These are phyloP conservation scores for Craspedostauros australis DNA, from an alignment of 108 stramenopile genomes.

Conservation along the genomic window DNA sequence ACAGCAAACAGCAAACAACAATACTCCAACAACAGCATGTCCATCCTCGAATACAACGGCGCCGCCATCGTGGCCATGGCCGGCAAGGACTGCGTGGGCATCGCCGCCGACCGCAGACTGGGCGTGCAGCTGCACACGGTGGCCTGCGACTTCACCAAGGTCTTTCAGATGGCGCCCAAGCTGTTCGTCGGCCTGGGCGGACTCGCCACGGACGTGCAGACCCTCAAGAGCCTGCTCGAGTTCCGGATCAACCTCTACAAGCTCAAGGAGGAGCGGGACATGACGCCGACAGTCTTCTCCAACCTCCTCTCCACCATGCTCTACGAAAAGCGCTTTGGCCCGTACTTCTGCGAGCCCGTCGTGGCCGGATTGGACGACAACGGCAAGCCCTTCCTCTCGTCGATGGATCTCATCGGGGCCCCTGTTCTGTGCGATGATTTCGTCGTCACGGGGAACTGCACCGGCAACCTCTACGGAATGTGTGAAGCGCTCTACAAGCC, in stretches of 20 bases:
- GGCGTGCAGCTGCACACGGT: conserved; percentile 94
- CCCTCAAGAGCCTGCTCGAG: conserved; percentile 73
- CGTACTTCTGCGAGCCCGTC: conserved; percentile 96
- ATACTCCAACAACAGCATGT: conserved; percentile 83
- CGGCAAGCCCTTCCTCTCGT: conserved; percentile 85
- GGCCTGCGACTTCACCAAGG: conserved; percentile 89
- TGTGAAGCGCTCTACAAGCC: conserved; percentile 96
- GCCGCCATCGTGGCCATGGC: conserved; percentile 98
- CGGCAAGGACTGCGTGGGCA: conserved; percentile 98
- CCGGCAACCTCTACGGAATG: conserved; percentile 96
- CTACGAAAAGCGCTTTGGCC: conserved; percentile 98
- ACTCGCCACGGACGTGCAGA: conserved; percentile 94
- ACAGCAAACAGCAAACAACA: too few species aligned
- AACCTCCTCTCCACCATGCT: conserved; percentile 84
- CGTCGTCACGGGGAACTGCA: conserved; percentile 96
- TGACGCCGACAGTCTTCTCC: conserved; percentile 90
- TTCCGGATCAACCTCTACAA: conserved; percentile 92
- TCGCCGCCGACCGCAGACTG: conserved; percentile 92
- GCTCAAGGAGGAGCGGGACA: conserved; percentile 92
- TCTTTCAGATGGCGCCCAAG: conserved; percentile 91
- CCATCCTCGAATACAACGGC: conserved; percentile 98
- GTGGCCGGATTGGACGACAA: conserved; percentile 92
- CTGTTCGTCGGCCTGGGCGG: conserved; percentile 94
- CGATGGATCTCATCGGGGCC: conserved; percentile 97
- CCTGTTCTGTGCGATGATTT: conserved; percentile 87